Evolutionary conservation across 805 yeast genomes (phyloP).

Genomic region (Candida vaughaniae): DNA sequence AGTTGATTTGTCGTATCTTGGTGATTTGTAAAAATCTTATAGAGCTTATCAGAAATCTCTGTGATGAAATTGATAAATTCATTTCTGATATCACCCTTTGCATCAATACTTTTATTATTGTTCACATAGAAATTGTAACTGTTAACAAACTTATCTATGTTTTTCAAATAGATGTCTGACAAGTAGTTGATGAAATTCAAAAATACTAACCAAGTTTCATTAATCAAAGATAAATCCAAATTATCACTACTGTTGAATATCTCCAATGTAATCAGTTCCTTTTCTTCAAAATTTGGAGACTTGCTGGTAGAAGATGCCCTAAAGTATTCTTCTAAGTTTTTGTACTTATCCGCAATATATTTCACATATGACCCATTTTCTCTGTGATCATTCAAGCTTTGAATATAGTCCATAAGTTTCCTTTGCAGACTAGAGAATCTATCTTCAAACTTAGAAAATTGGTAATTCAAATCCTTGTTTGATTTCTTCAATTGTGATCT

Average conservation of each 20-base stretch:
- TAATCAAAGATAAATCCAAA: slow-evolving; percentile 39
- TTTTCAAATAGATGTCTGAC: slow-evolving; percentile 28
- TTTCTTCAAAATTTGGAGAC: slow-evolving; percentile 23
- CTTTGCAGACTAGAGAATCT: slow-evolving; percentile 38
- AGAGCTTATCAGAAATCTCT: slow-evolving; percentile 25
- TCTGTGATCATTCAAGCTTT: slow-evolving; percentile 29
- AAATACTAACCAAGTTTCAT: slow-evolving; percentile 44
- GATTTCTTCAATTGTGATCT: slow-evolving; percentile 29
- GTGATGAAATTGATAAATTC: slow-evolving; percentile 25
- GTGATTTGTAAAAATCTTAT: slow-evolving; percentile 28
- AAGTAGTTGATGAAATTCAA: slow-evolving; percentile 34
- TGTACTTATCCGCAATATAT: slow-evolving; percentile 40
- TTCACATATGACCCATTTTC: slow-evolving; percentile 35
- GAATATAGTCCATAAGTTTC: slow-evolving; percentile 35
- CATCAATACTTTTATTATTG: slow-evolving; percentile 26
- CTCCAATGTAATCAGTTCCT: slow-evolving; percentile 26
- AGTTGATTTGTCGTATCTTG: slow-evolving; percentile 27
- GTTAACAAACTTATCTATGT: slow-evolving; percentile 33
- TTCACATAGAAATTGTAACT: slow-evolving; percentile 36
- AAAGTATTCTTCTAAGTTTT: slow-evolving; percentile 33
- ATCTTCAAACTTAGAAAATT: slow-evolving; percentile 33
- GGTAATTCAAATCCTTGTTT: slow-evolving; percentile 34
- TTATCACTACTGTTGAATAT: slow-evolving; percentile 39
- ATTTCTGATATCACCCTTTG: slow-evolving; percentile 26
- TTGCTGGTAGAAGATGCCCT: slow-evolving; percentile 25